Evolutionary conservation across 1,284 basidiomycete genomes (phyloP).

Genomic region (Trichosporon ovoides): DNA sequence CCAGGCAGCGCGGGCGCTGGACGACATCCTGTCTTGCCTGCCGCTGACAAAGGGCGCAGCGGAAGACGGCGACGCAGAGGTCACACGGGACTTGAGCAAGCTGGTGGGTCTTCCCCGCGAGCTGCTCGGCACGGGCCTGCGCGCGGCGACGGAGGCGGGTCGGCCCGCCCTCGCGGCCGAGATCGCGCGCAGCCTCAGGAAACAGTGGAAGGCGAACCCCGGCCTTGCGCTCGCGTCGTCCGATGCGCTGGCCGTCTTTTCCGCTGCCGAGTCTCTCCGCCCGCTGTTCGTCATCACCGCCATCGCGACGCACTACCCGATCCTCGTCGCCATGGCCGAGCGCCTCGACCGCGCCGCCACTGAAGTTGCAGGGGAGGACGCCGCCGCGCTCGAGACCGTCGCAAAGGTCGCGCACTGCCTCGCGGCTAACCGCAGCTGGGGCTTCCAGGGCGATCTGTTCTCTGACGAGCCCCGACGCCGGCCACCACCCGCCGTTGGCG

Average conservation of each 20-base stretch:
- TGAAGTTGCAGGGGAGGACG: not conserved
- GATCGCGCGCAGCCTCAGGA: constrained; percentile 24
- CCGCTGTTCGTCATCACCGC: constrained; percentile 10
- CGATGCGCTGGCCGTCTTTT: constrained; percentile 25
- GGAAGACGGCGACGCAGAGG: not conserved
- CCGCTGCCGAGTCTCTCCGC: constrained; percentile 18
- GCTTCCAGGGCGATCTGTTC: constrained; percentile 10
- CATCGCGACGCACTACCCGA: constrained; percentile 14
- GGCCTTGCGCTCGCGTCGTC: constrained; percentile 26
- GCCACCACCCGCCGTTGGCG: not conserved
- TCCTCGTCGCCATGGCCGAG: constrained; percentile 6
- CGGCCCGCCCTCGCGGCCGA: constrained; percentile 16
- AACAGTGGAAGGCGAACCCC: constrained; percentile 32
- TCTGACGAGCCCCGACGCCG: not conserved
- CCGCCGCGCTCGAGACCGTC: not conserved
- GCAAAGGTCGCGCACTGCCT: constrained; percentile 3
- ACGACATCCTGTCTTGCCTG: constrained; percentile 14
- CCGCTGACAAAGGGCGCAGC: constrained; percentile 7
- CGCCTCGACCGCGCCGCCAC: not conserved
- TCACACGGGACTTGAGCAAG: not conserved
- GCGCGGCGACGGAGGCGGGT: constrained; percentile 19
- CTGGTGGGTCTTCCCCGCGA: constrained; percentile 25
- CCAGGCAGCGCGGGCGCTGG: not conserved
- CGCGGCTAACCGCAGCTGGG: constrained; percentile 13
- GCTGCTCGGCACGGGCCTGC: constrained; percentile 32